These are phyloP conservation scores for Myxozyma vanderwaltii DNA, from an alignment of 805 yeast species.

Conservation along the genomic window DNA sequence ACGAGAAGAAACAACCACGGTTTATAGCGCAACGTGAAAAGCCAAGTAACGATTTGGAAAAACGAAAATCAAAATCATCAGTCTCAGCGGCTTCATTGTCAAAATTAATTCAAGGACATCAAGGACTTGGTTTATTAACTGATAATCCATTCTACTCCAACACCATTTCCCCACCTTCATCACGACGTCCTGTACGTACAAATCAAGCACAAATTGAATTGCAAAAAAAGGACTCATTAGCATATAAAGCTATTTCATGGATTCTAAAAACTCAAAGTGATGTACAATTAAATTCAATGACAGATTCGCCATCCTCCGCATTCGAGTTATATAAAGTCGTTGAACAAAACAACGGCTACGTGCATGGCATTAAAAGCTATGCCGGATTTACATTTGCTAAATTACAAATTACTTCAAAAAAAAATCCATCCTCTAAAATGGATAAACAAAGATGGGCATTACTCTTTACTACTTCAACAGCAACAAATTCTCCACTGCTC, in stretches of 20 bases:
- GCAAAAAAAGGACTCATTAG: background rate
- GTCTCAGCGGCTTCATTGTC: slow-evolving; percentile 3
- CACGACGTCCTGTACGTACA: background rate
- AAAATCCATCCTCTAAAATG: background rate
- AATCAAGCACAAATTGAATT: no score
- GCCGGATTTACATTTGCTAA: slow-evolving; percentile 27
- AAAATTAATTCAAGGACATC: slow-evolving; percentile 11
- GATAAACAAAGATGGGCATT: slow-evolving; percentile 13
- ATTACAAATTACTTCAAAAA: background rate
- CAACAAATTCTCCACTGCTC: background rate
- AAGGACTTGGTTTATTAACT: background rate
- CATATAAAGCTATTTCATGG: slow-evolving; percentile 8
- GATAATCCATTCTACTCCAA: background rate
- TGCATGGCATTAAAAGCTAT: slow-evolving; percentile 13
- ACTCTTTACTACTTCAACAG: slow-evolving; percentile 9
- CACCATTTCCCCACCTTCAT: background rate
- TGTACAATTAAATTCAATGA: slow-evolving; percentile 15
- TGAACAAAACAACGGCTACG: slow-evolving; percentile 12
- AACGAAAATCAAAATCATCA: background rate
- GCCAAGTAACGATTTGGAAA: background rate
- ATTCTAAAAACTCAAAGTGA: slow-evolving; percentile 23
- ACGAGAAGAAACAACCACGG: background rate
- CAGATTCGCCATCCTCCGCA: background rate
- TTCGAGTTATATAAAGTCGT: slow-evolving; percentile 16
- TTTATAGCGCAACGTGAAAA: background rate